Conservation (phyloP, 108 stramenopile species). For the Thalassiosira profunda region DNA sequence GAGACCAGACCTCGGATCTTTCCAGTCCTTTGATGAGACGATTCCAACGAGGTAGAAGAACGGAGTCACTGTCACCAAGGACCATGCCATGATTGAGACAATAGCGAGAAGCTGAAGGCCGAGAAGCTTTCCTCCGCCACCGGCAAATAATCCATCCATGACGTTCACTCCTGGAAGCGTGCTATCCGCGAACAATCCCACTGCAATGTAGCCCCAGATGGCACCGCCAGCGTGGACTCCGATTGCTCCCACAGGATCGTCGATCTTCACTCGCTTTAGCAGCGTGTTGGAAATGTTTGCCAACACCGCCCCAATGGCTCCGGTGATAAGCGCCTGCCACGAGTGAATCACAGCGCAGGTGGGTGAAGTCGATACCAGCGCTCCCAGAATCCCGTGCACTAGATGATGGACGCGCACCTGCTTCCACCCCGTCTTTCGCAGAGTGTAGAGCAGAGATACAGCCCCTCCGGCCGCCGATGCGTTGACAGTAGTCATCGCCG, state of each 20-base stretch:
- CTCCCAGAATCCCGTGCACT: conserved; percentile 80
- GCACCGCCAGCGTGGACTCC: conserved; percentile 94
- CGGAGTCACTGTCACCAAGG: conserved; percentile 65
- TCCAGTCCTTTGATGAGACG: too few relatives aligned
- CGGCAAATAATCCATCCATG: conserved; percentile 67
- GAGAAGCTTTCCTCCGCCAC: conserved; percentile 63
- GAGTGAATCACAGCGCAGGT: conserved; percentile 80
- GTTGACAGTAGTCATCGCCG: too few relatives aligned
- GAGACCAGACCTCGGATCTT: too few relatives aligned
- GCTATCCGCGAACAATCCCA: conserved; percentile 84
- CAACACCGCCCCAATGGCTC: conserved; percentile 80
- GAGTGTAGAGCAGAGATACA: conserved; percentile 71
- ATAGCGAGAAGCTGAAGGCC: conserved; percentile 74
- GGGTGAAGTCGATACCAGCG: conserved; percentile 85
- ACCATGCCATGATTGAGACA: conserved; percentile 87
- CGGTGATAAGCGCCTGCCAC: conserved; percentile 89
- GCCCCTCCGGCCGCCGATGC: too few relatives aligned
- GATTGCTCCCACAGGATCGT: conserved; percentile 94
- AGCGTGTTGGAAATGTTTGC: too few relatives aligned
- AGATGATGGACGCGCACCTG: too few relatives aligned
- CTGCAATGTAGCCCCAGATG: conserved; percentile 86
- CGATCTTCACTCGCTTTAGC: conserved; percentile 78
- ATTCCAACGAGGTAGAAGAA: conserved; percentile 81
- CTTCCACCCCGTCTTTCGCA: too few relatives aligned
- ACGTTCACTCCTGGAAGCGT: conserved; percentile 43